Conservation (phyloP, 192 early-diverging fungal genomes). For the Podila minutissima region DNA sequence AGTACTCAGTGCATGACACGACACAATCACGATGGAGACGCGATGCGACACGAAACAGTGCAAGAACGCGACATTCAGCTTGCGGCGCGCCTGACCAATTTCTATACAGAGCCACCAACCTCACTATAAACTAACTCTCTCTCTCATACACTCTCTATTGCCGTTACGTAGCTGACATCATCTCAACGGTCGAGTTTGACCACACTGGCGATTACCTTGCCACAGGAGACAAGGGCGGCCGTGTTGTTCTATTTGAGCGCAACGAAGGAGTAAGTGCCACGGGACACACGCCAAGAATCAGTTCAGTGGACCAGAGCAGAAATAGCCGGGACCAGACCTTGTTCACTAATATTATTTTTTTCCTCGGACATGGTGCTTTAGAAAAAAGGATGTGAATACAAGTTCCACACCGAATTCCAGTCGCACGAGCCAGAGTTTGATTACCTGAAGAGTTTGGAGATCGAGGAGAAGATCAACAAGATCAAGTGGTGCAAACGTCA, state of each 20-base stretch:
- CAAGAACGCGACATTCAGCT: too few relatives aligned
- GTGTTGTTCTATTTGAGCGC: constrained; percentile 97
- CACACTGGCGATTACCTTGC: constrained; percentile 96
- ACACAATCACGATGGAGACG: too few relatives aligned
- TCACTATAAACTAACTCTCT: not conserved
- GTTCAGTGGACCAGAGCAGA: not conserved
- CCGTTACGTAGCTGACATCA: constrained; percentile 87
- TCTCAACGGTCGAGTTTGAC: constrained; percentile 99
- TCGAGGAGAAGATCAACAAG: constrained; percentile 99
- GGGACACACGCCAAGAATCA: not conserved
- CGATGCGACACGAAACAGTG: too few relatives aligned
- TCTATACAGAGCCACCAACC: too few relatives aligned
- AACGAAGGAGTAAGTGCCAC: constrained; percentile 88
- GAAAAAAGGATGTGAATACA: constrained; percentile 99
- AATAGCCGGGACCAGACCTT: not conserved
- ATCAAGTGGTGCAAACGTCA: constrained; percentile 98
- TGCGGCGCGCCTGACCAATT: too few relatives aligned
- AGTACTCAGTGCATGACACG: too few relatives aligned
- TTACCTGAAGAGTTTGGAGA: constrained; percentile 98
- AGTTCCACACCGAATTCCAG: constrained; percentile 99
- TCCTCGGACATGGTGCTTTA: constrained; percentile 32
- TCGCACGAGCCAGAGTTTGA: constrained; percentile 99
- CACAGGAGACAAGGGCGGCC: constrained; percentile 97
- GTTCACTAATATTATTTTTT: not conserved
- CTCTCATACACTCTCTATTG: not conserved